These are phyloP conservation scores for Lavandula angustifolia DNA, from an alignment of 257 asterid genomes.

Conservation along the genomic window DNA sequence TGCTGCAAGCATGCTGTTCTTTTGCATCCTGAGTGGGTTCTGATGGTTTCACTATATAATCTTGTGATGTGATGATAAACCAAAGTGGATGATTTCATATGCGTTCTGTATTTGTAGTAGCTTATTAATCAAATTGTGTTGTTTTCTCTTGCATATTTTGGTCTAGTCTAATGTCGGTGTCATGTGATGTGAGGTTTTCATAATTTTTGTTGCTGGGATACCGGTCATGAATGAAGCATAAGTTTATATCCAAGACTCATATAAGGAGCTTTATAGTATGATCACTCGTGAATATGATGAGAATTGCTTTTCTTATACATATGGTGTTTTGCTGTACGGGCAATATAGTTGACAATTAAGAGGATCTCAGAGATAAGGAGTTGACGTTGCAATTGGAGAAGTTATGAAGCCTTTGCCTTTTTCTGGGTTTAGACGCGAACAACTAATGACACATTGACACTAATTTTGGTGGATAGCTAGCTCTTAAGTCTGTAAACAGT, in stretches of 20 bases:
- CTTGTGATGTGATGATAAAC: neutral
- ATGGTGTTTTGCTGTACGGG: neutral
- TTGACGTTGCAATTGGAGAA: neutral
- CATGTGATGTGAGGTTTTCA: conserved; percentile 12
- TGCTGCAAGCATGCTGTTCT: conserved; percentile 16
- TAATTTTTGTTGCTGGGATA: conserved; percentile 9
- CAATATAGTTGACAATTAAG: neutral
- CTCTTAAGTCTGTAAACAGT: no score
- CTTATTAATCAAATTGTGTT: neutral
- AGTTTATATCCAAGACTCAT: neutral
- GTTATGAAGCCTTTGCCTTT: no score
- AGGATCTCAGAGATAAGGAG: neutral
- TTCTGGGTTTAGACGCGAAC: no score
- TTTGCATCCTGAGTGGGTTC: neutral
- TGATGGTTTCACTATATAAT: conserved; percentile 8
- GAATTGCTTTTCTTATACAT: neutral
- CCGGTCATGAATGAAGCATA: neutral
- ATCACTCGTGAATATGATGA: neutral
- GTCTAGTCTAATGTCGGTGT: conserved; percentile 8
- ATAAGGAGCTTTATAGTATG: neutral
- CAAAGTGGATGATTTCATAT: neutral
- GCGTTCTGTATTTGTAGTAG: neutral
- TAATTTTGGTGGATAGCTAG: no score
- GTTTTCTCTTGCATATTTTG: neutral
- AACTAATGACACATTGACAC: no score